Percentiles rank a stretch among this genome's conserved stretches.
Evolutionary conservation across 352 stramenopile species (phyloP).

Genomic region (Globisporangium spiculum): DNA sequence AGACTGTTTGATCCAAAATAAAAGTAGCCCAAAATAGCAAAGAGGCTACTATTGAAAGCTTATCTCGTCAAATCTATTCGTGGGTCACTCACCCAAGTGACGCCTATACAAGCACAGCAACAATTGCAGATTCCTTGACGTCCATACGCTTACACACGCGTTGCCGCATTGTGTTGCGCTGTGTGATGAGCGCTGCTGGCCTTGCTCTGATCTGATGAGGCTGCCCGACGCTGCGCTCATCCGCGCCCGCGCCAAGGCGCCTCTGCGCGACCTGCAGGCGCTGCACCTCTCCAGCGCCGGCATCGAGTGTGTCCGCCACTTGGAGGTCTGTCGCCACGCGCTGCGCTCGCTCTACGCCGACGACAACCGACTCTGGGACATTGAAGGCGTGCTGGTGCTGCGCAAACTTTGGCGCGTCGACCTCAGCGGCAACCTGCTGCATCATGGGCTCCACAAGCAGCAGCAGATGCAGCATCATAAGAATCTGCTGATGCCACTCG

Average conservation of each 20-base stretch:
- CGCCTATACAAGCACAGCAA: background rate
- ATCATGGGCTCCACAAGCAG: slow-evolving; percentile 10
- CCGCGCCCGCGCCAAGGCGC: slow-evolving; percentile 47
- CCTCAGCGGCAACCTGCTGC: slow-evolving; percentile 46
- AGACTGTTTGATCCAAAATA: background rate
- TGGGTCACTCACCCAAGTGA: background rate
- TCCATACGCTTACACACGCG: background rate
- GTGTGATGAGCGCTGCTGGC: background rate
- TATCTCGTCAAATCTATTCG: background rate
- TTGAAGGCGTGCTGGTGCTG: slow-evolving; percentile 37
- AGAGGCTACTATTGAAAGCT: slow-evolving; percentile 7
- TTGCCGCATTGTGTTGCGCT: background rate
- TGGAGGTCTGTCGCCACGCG: slow-evolving; percentile 32
- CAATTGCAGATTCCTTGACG: background rate
- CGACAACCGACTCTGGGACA: slow-evolving; percentile 43
- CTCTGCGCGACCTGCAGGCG: slow-evolving; percentile 37
- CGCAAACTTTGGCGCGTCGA: slow-evolving; percentile 52
- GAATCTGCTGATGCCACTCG: slow-evolving; percentile 22
- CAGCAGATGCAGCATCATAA: slow-evolving; percentile 6
- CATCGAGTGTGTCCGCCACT: slow-evolving; percentile 47
- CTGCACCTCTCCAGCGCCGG: slow-evolving; percentile 54
- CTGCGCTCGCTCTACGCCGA: slow-evolving; percentile 55
- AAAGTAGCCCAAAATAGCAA: background rate
- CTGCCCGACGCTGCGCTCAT: slow-evolving; percentile 42
- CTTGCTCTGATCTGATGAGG: slow-evolving; percentile 28